Base-by-base conservation (phyloP, 176 grass and related monocot species). In the Raddia guianensis region DNA sequence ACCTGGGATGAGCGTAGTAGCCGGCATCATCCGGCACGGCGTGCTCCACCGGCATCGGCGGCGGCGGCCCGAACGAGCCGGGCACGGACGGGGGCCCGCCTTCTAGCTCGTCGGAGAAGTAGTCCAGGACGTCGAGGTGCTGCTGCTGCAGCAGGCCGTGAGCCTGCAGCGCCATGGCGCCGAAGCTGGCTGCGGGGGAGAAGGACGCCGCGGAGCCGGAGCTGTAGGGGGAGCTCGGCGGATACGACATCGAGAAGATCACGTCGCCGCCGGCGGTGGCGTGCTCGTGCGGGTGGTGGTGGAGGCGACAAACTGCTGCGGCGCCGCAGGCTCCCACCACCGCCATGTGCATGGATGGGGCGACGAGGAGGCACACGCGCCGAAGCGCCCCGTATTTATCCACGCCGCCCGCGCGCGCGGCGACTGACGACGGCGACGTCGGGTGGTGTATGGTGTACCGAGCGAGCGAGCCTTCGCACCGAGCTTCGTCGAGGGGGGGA, bases 401-500 rank as follows among this genome's bases (percentile, higher is more conserved):
- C 34, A 16, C 53, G 5, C 12, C 11, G 48, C 8, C 12, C 15
- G 59, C 27, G 15, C 5, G 48, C 0, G 42, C 6, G 4, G 27
- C 27, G 27, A n/a, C n/a, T n/a, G n/a, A 27, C 27, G 49, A 45
- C 33, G 85, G 2, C 72, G 71, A 54, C 70, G 70, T 46, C 51
- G 37, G 13, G n/a, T 16, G 13, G 32, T n/a, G 37, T 40, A 40
- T 27, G 27, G 27, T 27, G 27, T 40, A 40, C 37, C 37, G 37
- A 40, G 37, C 37, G 37, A 40, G 37, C 37, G 74, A 48, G 79
- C 64, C 64, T 87, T 87, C 85, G 76, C 80, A 60, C 47, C 51
- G 89, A 65, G 70, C 71, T 91, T 91, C 84, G 76, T 78, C 3
- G 43, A 9, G 10, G 19, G 72, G 72, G 19, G 77, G 85, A 87